phyloP scores from a whole-genome alignment of 148 eudicot species.

The Fagopyrum esculentum region DNA sequence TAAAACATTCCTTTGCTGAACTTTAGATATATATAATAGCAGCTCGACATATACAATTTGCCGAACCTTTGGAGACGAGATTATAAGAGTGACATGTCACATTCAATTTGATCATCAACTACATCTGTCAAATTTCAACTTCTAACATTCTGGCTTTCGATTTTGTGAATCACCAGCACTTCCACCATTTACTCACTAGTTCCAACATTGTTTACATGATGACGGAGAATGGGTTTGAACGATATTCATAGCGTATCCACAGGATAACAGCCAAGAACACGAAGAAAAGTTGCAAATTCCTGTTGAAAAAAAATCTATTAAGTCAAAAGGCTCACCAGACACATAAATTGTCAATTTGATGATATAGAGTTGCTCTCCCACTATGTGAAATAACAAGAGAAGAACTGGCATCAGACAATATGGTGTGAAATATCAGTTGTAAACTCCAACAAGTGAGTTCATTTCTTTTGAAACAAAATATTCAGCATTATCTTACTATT shows the following conservation, averaged over 20 bases:
- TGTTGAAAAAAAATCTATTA: not conserved
- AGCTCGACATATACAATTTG: not conserved
- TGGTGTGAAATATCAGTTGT: not conserved
- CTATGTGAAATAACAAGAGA: not conserved
- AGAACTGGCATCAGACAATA: not conserved
- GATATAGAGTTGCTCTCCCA: not conserved
- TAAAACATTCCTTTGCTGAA: not conserved
- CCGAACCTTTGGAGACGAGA: not conserved
- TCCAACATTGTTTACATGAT: not conserved
- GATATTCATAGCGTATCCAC: constrained; percentile 11
- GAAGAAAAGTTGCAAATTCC: constrained; percentile 12
- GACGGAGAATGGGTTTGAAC: not conserved
- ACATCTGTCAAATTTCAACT: not conserved
- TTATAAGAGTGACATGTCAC: not conserved
- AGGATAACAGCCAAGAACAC: constrained; percentile 13
- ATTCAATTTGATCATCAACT: not conserved
- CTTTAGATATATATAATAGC: not conserved
- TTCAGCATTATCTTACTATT: not conserved
- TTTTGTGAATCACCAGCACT: not conserved
- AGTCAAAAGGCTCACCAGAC: not conserved
- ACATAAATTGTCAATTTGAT: not conserved
- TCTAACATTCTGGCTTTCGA: not conserved
- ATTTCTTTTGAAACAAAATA: not conserved
- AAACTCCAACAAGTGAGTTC: not conserved
- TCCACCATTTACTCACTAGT: not conserved